Conservation (phyloP, 140 eudicot genomes). For the Flaveria floridana region DNA sequence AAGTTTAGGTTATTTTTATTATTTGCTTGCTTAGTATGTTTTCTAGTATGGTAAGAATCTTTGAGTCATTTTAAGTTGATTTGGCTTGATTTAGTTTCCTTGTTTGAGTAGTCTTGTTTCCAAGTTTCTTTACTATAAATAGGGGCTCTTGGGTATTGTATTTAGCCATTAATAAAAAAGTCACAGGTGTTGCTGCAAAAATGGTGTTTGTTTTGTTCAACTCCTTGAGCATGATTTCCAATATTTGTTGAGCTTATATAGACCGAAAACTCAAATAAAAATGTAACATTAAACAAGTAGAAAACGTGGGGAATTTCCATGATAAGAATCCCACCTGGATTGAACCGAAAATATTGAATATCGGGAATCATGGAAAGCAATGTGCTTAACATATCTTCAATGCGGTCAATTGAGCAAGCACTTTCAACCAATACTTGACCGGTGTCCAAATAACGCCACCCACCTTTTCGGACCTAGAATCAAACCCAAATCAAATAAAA, state of each 20-base stretch:
- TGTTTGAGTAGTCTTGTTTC: too few relatives aligned
- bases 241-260: background rate
- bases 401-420: conserved; percentile 94
- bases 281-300: conserved; percentile 19
- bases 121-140: too few relatives aligned
- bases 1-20: too few relatives aligned
- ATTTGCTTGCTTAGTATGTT: too few relatives aligned
- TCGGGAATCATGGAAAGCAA: conserved; percentile 91
- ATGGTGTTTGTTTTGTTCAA: too few relatives aligned
- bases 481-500: background rate
- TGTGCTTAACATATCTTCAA: conserved; percentile 81
- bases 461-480: conserved; percentile 76
- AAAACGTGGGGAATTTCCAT: background rate
- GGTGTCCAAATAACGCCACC: conserved; percentile 94
- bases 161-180: too few relatives aligned
- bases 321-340: conserved; percentile 63
- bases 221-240: too few relatives aligned
- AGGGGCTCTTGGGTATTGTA: too few relatives aligned
- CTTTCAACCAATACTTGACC: conserved; percentile 95
- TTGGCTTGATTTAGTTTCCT: too few relatives aligned
- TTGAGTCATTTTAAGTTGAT: too few relatives aligned
- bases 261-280: background rate
- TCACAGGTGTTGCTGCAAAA: too few relatives aligned
- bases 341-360: conserved; percentile 78
- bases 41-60: too few relatives aligned